Evolutionary conservation across 106 monocot species (phyloP).

Genomic region (Allium fistulosum): DNA sequence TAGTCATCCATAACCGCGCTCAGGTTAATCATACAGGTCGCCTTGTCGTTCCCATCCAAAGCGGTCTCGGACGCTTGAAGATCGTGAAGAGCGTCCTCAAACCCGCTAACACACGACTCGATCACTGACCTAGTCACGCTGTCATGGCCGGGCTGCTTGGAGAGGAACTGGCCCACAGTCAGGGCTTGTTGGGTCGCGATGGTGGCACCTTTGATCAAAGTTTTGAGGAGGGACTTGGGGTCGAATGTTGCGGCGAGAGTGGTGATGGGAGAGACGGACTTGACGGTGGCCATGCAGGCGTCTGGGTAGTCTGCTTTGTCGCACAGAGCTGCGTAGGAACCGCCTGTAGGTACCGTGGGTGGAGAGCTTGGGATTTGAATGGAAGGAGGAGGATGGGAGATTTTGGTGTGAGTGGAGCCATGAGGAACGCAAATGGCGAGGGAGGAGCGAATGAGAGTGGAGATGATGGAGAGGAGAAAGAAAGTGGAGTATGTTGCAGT

Average conservation of each 20-base stretch:
- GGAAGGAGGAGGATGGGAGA: neutral
- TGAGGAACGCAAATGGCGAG: neutral
- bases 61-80: neutral
- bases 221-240: neutral
- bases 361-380: neutral
- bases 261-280: neutral
- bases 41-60: neutral
- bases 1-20: neutral
- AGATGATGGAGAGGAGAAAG: neutral
- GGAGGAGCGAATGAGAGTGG: neutral
- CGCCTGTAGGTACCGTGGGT: neutral
- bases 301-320: neutral
- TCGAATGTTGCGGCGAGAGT: neutral
- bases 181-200: neutral
- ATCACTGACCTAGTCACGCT: neutral
- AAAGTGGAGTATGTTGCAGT: neutral
- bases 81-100: neutral
- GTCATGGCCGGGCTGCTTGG: neutral
- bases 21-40: neutral
- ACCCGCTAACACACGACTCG: neutral
- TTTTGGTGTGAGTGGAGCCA: neutral
- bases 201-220: neutral
- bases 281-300: neutral
- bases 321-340: neutral
- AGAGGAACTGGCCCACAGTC: neutral